A percentile compares a stretch with the other conserved stretches of the same genome.
phyloP scores from a whole-genome alignment of 2,329 filamentous ascomycete genomes.

The Nemania sp. region DNA sequence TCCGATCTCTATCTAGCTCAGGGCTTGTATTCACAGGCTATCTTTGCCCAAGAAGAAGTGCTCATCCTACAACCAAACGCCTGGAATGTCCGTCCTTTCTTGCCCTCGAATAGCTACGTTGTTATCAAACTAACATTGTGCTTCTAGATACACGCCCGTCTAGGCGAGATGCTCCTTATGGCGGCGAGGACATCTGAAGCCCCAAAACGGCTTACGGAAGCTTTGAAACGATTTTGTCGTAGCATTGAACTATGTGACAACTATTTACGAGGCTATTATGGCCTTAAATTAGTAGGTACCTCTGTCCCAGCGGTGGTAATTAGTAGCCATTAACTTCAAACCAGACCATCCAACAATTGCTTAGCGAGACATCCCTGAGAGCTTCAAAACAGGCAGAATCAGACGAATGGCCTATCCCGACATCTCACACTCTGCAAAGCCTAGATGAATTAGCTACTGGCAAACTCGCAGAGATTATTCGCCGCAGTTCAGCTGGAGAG shows the following conservation, averaged over 20 bases:
- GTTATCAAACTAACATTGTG: conserved; percentile 46
- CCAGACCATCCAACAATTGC: conserved; percentile 64
- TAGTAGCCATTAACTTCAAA: conserved; percentile 44
- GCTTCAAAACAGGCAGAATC: conserved; percentile 60
- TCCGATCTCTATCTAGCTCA: conserved; percentile 86
- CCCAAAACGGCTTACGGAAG: conserved; percentile 72
- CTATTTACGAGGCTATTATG: conserved; percentile 93
- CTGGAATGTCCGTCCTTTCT: conserved; percentile 81
- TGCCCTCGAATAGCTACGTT: conserved; percentile 13
- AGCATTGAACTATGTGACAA: conserved; percentile 94
- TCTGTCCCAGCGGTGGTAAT: not conserved
- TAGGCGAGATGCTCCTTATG: conserved; percentile 87
- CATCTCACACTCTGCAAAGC: conserved; percentile 69
- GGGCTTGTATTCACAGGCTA: conserved; percentile 82
- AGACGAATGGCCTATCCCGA: conserved; percentile 66
- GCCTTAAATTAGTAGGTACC: conserved; percentile 78
- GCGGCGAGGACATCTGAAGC: conserved; percentile 63
- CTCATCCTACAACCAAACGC: conserved; percentile 88
- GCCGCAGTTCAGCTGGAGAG: conserved; percentile 70
- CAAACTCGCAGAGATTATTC: conserved; percentile 82
- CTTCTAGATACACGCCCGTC: conserved; percentile 81
- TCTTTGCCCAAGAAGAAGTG: conserved; percentile 92
- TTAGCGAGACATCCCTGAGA: conserved; percentile 57
- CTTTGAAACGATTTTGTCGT: conserved; percentile 86
- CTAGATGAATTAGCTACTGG: conserved; percentile 78